Evolutionary conservation across 352 stramenopile species (phyloP), one percentile per base, ranked within the genome.

Genomic region (Pythium dissotocum): DNA sequence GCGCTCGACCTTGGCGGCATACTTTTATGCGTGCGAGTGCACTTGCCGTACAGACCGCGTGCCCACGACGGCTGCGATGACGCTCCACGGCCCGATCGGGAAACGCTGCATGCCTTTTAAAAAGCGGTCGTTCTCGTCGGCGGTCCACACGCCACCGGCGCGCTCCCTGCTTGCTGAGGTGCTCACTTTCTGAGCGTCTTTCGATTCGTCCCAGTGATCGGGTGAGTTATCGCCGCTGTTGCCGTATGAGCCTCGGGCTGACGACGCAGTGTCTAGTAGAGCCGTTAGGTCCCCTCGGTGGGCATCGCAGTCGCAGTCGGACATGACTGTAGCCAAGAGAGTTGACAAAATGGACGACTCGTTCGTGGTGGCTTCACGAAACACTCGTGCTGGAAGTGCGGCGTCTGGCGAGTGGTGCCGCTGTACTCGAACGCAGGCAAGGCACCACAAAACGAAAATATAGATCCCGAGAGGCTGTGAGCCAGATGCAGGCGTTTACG

Each of bases 1-100:
- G 21, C 82, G 78, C 57, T 83, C 83, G 38, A 90, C 73, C 58
- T 90, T 90, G 61, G 87, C 82, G 51, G 85, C 77, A 51, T 88
- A 90, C 65, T 90, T 90, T 24, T 90, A 80, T 21, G 81, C 81
- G 70, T 90, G 82, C 7, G 82, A 87, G 61, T 90, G 82, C 64
- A 87, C 80, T 55, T 90, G 82, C 21, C 80, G 73, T 60, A 88
- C 80, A 2, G 81, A 87, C 9, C 82, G 80, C 42, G 82, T 90
- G 32, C 70, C 74, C 54, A 90, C 88, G 64, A 85, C 69, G 65
- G 85, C 78, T 2, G 82, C 82, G 40, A 90, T 87, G 9, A 71
- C 70, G 54, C 87, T 90, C 82, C 82, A 90, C 35, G 82, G 82
- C 10, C 82, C 82, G 61, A 85, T 83, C 4, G 82, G 82, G 71